Conservation (phyloP, 225 moss, liverwort and hornwort species). For the Anthoceros angustus region DNA sequence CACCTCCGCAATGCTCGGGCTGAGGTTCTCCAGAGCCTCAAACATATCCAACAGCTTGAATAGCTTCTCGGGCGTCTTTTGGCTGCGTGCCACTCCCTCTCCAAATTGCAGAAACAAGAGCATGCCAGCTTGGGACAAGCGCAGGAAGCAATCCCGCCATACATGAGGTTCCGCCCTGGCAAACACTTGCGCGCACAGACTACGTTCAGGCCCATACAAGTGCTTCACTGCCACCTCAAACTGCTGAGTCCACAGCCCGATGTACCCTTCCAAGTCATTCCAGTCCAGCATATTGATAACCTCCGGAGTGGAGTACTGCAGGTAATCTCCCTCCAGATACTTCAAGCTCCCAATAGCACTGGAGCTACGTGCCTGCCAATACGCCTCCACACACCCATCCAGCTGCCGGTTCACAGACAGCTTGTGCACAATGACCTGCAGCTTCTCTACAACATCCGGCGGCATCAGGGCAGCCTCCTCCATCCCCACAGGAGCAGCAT, state of each 20-base stretch:
- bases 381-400: slow-evolving; percentile 45
- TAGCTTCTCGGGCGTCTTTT: slow-evolving; percentile 67
- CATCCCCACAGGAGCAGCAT: slow-evolving; percentile 16
- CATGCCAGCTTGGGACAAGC: slow-evolving; percentile 50
- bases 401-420: slow-evolving; percentile 33
- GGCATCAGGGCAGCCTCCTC: slow-evolving; percentile 31
- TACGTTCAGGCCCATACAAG: slow-evolving; percentile 55
- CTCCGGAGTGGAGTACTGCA: slow-evolving; percentile 28
- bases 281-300: slow-evolving; percentile 51
- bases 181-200: slow-evolving; percentile 56
- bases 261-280: slow-evolving; percentile 64
- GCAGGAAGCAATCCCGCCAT: slow-evolving; percentile 56
- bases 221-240: slow-evolving; percentile 62
- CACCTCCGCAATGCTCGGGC: slow-evolving; percentile 34
- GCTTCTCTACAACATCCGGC: slow-evolving; percentile 23
- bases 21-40: slow-evolving; percentile 51
- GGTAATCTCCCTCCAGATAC: slow-evolving; percentile 35
- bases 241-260: slow-evolving; percentile 61
- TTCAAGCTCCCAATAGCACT: slow-evolving; percentile 38
- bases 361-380: slow-evolving; percentile 38
- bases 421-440: slow-evolving; percentile 63
- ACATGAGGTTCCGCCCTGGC: slow-evolving; percentile 48
- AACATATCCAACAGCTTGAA: slow-evolving; percentile 88
- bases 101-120: slow-evolving; percentile 57
- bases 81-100: slow-evolving; percentile 58